Evolutionary conservation across 2,329 filamentous ascomycete genomes (phyloP), one percentile per base, ranked within the genome.

Genomic region (Talaromyces pinophilus): DNA sequence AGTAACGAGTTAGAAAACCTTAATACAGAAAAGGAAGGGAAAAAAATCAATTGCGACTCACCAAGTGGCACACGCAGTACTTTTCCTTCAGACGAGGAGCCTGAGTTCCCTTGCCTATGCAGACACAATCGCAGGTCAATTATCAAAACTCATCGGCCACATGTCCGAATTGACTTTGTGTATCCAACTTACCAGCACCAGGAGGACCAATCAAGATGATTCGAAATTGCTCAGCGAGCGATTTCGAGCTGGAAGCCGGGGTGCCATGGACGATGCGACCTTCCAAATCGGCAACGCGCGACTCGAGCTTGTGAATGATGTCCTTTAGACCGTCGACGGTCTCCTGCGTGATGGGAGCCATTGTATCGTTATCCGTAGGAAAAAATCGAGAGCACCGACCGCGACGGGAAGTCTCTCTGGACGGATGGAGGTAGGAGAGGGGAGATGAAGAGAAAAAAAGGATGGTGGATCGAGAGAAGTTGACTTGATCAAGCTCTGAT

Each of bases 161-260:
- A 38, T 25, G 54, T 57, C 54, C 54, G 33, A 57, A 22, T 22
- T 22, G n/a, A 35, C 48, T 19, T 57, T 3, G n/a, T 38, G 17
- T 8, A 7, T 54, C 48, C 28, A 38, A 65, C 72, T 74, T 87
- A 98, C 95, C 95, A 81, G 95, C 95, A 81, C 95, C 95, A 66
- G 95, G 95, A 78, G 95, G 95, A 44, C 95, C 95, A 84, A 99
- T 98, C 76, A 99, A 84, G 75, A 99, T 93, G 91, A 99, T 96
- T 82, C 95, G 90, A 81, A 99, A 87, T 76, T 90, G 87, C 72
- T 90, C 85, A 46, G 84, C 72, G 68, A 80, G 42, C 69, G 84
- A 85, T 74, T 82, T 83, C 68, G 82, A 71, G 70, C 78, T 77
- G 48, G 81, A 78, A 72, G 83, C 82, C 72, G 86, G 85, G 68